A percentile compares a stretch with the other conserved stretches of the same genome.
These are phyloP conservation scores for Marasmius tenuissimus DNA, from an alignment of 1,284 basidiomycete species.

Conservation along the genomic window DNA sequence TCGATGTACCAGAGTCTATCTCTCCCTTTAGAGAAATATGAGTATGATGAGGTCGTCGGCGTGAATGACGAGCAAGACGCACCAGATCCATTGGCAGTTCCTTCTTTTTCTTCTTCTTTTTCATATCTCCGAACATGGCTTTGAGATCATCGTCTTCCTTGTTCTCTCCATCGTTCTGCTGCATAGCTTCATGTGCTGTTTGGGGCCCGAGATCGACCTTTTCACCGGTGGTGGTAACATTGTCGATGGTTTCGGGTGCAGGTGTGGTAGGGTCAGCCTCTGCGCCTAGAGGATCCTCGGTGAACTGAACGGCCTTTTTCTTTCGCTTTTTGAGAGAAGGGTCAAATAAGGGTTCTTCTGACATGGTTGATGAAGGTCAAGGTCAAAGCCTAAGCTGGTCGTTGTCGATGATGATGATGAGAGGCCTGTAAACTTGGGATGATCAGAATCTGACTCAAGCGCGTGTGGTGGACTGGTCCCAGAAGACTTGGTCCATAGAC, in stretches of 20 bases:
- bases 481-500: too few relatives aligned
- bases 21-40: conserved; percentile 52
- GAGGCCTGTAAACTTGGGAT: too few relatives aligned
- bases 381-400: not conserved
- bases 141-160: conserved; percentile 74
- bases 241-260: conserved; percentile 67
- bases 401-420: too few relatives aligned
- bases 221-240: conserved; percentile 64
- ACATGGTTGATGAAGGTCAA: conserved; percentile 39
- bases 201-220: conserved; percentile 71
- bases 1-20: conserved; percentile 56
- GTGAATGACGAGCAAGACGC: conserved; percentile 26
- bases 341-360: conserved; percentile 80
- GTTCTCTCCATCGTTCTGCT: conserved; percentile 39
- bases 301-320: conserved; percentile 84
- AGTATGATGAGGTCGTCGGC: conserved; percentile 8
- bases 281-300: conserved; percentile 79
- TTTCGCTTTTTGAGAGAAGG: conserved; percentile 82
- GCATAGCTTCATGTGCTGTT: conserved; percentile 76
- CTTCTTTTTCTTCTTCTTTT: conserved; percentile 94
- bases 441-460: too few relatives aligned
- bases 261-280: conserved; percentile 81
- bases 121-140: conserved; percentile 84
- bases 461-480: too few relatives aligned
- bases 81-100: conserved; percentile 85